Percentiles rank a stretch among this genome's conserved stretches.
phyloP scores from a whole-genome alignment of 1,284 basidiomycete genomes.

The Jaminaea rosea region DNA sequence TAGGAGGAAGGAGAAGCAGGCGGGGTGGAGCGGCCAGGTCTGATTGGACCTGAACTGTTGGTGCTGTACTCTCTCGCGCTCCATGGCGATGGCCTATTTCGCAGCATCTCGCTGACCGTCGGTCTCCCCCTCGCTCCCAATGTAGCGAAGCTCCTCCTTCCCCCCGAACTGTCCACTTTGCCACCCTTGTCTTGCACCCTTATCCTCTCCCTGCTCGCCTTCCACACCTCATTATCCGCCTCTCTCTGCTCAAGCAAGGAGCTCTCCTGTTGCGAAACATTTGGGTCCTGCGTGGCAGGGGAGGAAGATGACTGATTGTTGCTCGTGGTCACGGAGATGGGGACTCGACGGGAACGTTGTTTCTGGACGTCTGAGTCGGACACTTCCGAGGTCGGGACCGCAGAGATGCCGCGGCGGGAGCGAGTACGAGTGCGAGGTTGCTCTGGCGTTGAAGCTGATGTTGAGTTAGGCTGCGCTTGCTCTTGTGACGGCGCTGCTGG shows the following conservation, averaged over 20 bases:
- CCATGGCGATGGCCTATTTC: too few relatives aligned
- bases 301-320: too few relatives aligned
- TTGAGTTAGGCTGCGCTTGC: not conserved
- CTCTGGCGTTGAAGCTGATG: not conserved
- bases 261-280: too few relatives aligned
- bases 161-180: too few relatives aligned
- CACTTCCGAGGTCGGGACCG: not conserved
- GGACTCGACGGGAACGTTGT: not conserved
- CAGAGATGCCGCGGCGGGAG: too few relatives aligned
- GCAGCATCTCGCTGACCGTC: too few relatives aligned
- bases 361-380: not conserved
- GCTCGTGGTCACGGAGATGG: not conserved
- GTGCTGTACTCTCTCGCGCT: too few relatives aligned
- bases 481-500: not conserved
- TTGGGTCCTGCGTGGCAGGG: too few relatives aligned
- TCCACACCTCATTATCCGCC: constrained; percentile 1
- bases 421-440: not conserved
- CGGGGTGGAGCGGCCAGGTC: not conserved
- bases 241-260: not conserved
- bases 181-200: not conserved
- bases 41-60: not conserved
- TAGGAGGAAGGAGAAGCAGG: not conserved
- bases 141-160: too few relatives aligned
- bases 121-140: too few relatives aligned
- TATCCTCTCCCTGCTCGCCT: not conserved